Conservation (phyloP, 2,329 filamentous ascomycete genomes). For the Fusarium sp. region DNA sequence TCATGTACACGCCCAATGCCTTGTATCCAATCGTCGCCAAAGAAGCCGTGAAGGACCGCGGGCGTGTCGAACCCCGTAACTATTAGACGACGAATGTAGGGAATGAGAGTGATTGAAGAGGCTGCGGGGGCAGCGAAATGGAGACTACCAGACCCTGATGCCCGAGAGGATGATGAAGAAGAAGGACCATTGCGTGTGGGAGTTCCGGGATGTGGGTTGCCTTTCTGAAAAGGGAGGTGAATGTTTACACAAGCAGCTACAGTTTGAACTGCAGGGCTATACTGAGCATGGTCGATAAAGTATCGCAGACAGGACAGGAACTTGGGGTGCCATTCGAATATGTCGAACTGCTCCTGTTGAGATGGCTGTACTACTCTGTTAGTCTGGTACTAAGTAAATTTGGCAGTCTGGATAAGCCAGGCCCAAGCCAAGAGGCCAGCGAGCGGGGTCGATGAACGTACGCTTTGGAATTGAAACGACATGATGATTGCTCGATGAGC, state of each 20-base stretch:
- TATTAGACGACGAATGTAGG: conserved; percentile 90
- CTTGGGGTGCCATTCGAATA: conserved; percentile 92
- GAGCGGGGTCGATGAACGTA: conserved; percentile 27
- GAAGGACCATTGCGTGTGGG: conserved; percentile 49
- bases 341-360: conserved; percentile 71
- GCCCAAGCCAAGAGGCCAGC: neutral
- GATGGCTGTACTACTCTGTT: conserved; percentile 54
- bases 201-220: conserved; percentile 52
- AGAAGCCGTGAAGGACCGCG: conserved; percentile 91
- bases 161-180: conserved; percentile 46
- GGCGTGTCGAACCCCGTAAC: conserved; percentile 91
- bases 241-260: conserved; percentile 94
- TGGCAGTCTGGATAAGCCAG: conserved; percentile 10
- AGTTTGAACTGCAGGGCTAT: conserved; percentile 84
- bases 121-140: conserved; percentile 40
- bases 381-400: conserved; percentile 18
- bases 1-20: conserved; percentile 88
- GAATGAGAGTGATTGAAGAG: conserved; percentile 75
- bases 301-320: conserved; percentile 91
- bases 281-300: conserved; percentile 91
- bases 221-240: conserved; percentile 84
- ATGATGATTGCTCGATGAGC: conserved; percentile 23
- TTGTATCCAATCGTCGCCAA: conserved; percentile 89
- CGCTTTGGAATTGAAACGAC: conserved; percentile 45
- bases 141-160: conserved; percentile 43